phyloP scores from a whole-genome alignment of 225 moss, liverwort and hornwort species.

The Pleurozium schreberi region DNA sequence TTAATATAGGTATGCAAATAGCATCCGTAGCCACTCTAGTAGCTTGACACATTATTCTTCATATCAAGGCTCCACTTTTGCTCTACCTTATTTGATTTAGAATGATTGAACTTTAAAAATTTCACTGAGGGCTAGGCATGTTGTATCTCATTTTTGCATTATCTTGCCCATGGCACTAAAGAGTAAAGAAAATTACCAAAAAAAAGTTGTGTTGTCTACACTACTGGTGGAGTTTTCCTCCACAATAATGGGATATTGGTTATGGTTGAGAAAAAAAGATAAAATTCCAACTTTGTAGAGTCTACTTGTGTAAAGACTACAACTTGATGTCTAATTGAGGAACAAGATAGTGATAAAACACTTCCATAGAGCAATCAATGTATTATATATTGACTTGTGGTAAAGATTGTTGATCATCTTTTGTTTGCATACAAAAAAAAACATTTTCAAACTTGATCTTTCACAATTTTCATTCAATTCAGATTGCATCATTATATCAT shows the following conservation, averaged over 20 bases:
- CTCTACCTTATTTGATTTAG: not conserved
- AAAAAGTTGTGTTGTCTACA: not conserved
- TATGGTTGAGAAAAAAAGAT: not conserved
- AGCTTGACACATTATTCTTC: not conserved
- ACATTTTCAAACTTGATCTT: too few species aligned
- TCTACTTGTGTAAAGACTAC: not conserved
- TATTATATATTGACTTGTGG: too few species aligned
- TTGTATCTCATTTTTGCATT: not conserved
- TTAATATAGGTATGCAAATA: not conserved
- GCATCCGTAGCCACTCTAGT: not conserved
- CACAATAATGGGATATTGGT: not conserved
- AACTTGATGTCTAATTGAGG: not conserved
- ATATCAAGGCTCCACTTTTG: not conserved
- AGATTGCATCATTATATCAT: too few species aligned
- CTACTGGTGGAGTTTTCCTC: too few species aligned
- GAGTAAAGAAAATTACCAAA: not conserved
- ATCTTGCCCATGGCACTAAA: not conserved
- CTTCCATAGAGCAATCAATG: not conserved
- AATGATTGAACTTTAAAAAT: not conserved
- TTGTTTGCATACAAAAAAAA: too few species aligned
- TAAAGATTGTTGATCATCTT: too few species aligned
- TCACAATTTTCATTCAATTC: too few species aligned
- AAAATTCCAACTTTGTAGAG: not conserved
- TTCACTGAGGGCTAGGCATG: not conserved
- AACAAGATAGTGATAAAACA: not conserved